Evolutionary conservation across 2,329 filamentous ascomycete genomes (phyloP), one percentile per base, ranked within the genome.

Genomic region (Botryotinia globosa): DNA sequence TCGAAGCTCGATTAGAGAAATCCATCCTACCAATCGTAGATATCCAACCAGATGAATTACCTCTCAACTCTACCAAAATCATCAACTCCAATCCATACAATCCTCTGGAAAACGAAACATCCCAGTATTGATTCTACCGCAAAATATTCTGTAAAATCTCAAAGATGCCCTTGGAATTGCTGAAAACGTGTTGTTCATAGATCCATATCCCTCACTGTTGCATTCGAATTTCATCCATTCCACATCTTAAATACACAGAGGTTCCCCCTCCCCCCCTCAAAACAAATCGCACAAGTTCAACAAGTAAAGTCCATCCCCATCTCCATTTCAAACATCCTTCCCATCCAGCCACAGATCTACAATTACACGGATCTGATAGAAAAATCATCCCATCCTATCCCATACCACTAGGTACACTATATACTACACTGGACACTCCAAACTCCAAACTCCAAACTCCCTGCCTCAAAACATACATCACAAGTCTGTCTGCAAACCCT

Each of bases 221-320:
- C n/a, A n/a, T 51, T 0, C 12, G 3, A 5, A n/a, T 14, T 16
- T n/a, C 12, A n/a, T n/a, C 4, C 4, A n/a, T 51, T 51, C 18
- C 7, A 7, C 12, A 51, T 2, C 4, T 16, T 16, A 0, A 51
- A 14, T 2, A 3, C 0, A 51, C 5, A 51, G n/a, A 25, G 5
- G 10, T 25, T 9, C 4, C 0, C 25, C 2, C 0, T n/a, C 45
- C 5, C 4, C 2, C 25, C 5, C 4, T n/a, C 25, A 1, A 51
- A 14, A 14, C 25, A 25, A n/a, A 51, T 51, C 25, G 25, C 25
- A 25, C 22, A 6, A 51, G 5, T 51, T 10, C 25, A 14, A 51
- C 25, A n/a, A 51, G 9, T 25, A 51, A n/a, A 51, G n/a, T 14
- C 5, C 4, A n/a, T 16, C 48, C 25, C 4, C 25, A 3, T n/a